Percentiles rank a stretch among this genome's conserved stretches.
Evolutionary conservation across 176 grass and related monocot species (phyloP).

Genomic region (Neostapfia colusana): DNA sequence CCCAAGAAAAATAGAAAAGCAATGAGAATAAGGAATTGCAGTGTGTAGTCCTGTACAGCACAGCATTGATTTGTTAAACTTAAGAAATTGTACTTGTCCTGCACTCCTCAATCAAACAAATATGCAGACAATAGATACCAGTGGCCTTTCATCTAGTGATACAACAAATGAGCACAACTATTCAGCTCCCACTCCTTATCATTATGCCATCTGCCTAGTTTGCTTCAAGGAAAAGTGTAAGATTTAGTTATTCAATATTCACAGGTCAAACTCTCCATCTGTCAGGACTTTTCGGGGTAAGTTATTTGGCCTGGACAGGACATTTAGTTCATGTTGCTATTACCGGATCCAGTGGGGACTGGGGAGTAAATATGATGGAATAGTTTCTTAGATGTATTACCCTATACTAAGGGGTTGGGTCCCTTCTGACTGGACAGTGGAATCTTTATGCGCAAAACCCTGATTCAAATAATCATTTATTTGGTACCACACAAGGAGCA

Average conservation of each 20-base stretch:
- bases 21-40: not conserved
- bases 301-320: not conserved
- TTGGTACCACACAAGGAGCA: too few species aligned
- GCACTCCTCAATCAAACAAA: not conserved
- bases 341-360: not conserved
- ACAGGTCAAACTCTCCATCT: not conserved
- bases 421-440: too few species aligned
- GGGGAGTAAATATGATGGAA: not conserved
- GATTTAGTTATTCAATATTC: not conserved
- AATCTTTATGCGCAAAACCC: too few species aligned
- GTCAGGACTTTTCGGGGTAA: too few species aligned
- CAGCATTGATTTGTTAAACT: not conserved
- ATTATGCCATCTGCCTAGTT: not conserved
- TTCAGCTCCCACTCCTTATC: not conserved
- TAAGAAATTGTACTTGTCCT: too few species aligned
- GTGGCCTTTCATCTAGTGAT: not conserved
- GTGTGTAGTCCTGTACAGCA: conserved; percentile 2
- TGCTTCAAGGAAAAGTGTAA: not conserved
- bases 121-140: not conserved
- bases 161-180: not conserved
- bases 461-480: too few species aligned
- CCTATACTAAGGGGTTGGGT: not conserved
- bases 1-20: not conserved
- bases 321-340: conserved; percentile 15
- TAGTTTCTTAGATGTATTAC: conserved; percentile 14